Conservation (phyloP, 768 basidiomycete genomes). For the Gloeopeniophorella convolvens region DNA sequence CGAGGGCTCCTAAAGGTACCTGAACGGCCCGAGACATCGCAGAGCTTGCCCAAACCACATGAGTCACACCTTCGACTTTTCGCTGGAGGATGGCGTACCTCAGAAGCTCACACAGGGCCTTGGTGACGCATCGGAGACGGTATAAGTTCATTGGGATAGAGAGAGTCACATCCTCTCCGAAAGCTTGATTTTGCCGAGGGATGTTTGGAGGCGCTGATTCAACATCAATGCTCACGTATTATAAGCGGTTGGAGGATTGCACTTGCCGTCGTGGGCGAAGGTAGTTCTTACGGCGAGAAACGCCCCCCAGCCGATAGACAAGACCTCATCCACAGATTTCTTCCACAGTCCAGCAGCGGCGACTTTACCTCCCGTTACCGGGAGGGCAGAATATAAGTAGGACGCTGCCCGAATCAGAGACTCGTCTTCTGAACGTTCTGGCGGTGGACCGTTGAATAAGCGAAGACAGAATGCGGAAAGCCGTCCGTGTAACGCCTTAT, state of each 20-base stretch:
- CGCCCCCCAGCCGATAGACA: constrained; percentile 60
- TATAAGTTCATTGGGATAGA: constrained; percentile 53
- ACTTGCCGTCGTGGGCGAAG: constrained; percentile 42
- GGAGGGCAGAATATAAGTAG: constrained; percentile 53
- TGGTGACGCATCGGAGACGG: constrained; percentile 48
- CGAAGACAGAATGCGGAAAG: constrained; percentile 50
- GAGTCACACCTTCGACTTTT: background rate
- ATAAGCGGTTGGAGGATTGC: background rate
- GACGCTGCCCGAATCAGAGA: constrained; percentile 44
- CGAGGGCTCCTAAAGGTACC: constrained; percentile 60
- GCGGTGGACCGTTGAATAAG: constrained; percentile 49
- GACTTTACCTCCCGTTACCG: constrained; percentile 73
- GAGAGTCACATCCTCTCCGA: constrained; percentile 41
- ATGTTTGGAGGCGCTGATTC: constrained; percentile 14
- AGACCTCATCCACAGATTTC: constrained; percentile 63
- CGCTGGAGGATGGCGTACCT: constrained; percentile 32
- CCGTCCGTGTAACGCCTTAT: constrained; percentile 46
- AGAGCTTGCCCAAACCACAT: constrained; percentile 36
- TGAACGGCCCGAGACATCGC: constrained; percentile 54
- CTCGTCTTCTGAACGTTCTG: constrained; percentile 35
- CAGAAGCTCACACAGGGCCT: constrained; percentile 48
- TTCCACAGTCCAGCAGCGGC: constrained; percentile 68
- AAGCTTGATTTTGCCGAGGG: constrained; percentile 17
- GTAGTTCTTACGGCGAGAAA: constrained; percentile 55
- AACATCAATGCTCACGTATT: background rate